A percentile compares a stretch with the other conserved stretches of the same genome.
Conservation (phyloP, 2,329 filamentous ascomycete species). For the Dothideomycetes sp. region DNA sequence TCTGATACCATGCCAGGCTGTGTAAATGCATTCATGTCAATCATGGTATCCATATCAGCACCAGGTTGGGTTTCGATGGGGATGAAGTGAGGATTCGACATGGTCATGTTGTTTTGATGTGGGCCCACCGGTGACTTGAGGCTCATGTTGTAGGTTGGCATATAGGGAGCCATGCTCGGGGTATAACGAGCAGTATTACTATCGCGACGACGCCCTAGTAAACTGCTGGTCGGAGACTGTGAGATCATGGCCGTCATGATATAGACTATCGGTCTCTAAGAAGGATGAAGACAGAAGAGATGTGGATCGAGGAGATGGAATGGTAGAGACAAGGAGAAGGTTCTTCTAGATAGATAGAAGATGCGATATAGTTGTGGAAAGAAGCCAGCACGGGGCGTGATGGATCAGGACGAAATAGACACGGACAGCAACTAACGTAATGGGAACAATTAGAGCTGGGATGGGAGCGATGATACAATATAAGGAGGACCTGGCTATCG, state of each 20-base stretch:
- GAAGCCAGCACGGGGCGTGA: slow-evolving; percentile 4
- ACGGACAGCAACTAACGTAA: slow-evolving; percentile 9
- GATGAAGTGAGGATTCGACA: slow-evolving; percentile 3
- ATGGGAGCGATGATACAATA: slow-evolving; percentile 8
- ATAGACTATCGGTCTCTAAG: not conserved
- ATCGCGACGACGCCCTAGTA: slow-evolving; percentile 8
- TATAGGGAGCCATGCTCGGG: slow-evolving; percentile 1
- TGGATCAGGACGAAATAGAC: slow-evolving; percentile 3
- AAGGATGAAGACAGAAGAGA: not conserved
- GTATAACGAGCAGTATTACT: not conserved
- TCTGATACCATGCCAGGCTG: slow-evolving; percentile 4
- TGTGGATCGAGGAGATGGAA: not conserved
- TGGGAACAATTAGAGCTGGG: slow-evolving; percentile 2
- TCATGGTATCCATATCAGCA: slow-evolving; percentile 8
- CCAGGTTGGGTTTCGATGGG: not conserved
- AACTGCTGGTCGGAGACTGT: slow-evolving; percentile 4
- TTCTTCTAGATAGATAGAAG: slow-evolving; percentile 8
- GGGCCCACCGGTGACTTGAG: slow-evolving; percentile 5
- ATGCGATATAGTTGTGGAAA: not conserved
- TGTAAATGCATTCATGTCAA: slow-evolving; percentile 6
- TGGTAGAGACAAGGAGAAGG: slow-evolving; percentile 7
- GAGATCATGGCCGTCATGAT: slow-evolving; percentile 4
- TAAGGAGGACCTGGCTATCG: slow-evolving; percentile 12
- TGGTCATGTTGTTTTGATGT: not conserved
- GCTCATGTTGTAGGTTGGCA: slow-evolving; percentile 8